phyloP scores from a whole-genome alignment of 208 protist genomes.

The Crithidia sp. region DNA sequence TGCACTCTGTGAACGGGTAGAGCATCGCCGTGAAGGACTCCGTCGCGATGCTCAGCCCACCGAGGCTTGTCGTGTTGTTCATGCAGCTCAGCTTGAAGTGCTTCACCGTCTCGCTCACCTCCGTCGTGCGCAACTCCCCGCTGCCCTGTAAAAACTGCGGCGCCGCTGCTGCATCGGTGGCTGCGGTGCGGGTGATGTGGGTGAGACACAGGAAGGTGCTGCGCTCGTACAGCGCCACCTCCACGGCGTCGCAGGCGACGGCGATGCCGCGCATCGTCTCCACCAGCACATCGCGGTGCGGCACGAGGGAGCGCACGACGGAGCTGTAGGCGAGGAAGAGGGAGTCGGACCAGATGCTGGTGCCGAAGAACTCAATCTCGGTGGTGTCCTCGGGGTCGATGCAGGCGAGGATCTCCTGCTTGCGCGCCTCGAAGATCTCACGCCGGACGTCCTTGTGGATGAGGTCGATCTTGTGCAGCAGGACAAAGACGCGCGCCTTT shows the following conservation, averaged over 20 bases:
- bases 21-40: conserved; percentile 81
- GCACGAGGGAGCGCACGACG: conserved; percentile 97
- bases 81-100: conserved; percentile 93
- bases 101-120: conserved; percentile 91
- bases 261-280: conserved; percentile 93
- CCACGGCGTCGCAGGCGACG: conserved; percentile 95
- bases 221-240: conserved; percentile 98
- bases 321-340: conserved; percentile 96
- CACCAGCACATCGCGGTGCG: conserved; percentile 95
- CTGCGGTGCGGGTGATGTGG: conserved; percentile 78
- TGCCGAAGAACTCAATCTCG: conserved; percentile 96
- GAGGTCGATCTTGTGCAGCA: conserved; percentile 99
- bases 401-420: conserved; percentile 69
- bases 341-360: conserved; percentile 99
- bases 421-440: conserved; percentile 73
- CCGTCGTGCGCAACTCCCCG: conserved; percentile 77
- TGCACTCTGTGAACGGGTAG: conserved; percentile 86
- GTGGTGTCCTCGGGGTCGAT: conserved; percentile 51
- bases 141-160: conserved; percentile 18
- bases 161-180: conserved; percentile 20
- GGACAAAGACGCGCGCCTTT: conserved; percentile 97
- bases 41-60: conserved; percentile 77
- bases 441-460: conserved; percentile 72
- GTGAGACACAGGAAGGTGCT: conserved; percentile 98
- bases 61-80: conserved; percentile 87